Evolutionary conservation across 192 early-diverging fungal species (phyloP), one percentile per base, ranked within the genome.

Genomic region (Geranomyces variabilis): DNA sequence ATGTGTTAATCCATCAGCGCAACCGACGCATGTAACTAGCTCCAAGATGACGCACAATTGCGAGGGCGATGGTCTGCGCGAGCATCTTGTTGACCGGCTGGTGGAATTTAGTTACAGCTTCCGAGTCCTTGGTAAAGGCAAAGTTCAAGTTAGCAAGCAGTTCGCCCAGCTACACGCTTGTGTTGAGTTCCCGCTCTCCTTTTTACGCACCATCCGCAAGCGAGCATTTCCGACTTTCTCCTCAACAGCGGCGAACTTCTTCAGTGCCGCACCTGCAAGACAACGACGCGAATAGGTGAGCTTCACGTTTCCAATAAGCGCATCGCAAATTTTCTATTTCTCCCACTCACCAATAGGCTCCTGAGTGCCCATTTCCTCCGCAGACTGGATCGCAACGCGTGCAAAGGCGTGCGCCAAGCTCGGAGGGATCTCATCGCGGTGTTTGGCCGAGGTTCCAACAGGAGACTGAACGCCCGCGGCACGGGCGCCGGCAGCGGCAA

Each of bases 141-240:
- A 3, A 41, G 3, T 41, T 21, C 30, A 70, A 73, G 29, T 28
- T 41, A 69, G 24, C 41, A 36, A 31, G 3, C 17, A 89, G 86
- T 56, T 82, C 84, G 14, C 36, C 5, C 36, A 41, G n/a, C n/a
- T n/a, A n/a, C n/a, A n/a, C n/a, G n/a, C n/a, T n/a, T n/a, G n/a
- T n/a, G n/a, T n/a, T n/a, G n/a, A n/a, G 5, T 41, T 41, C 36
- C 5, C 36, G 36, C 36, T 68, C 58, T 13, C 9, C 10, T 57
- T 46, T 19, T 46, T 46, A 41, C 66, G 15, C 59, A 80, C 74
- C 78, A 78, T 74, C 67, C 77, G 72, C 22, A 94, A 51, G 64
- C 93, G 87, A 33, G 87, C 84, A 17, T 91, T 87, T 31, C 95
- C 97, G 44, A 98, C 86, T 70, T 88, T 88, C 53, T 97, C 94